Conservation (phyloP, 2,329 filamentous ascomycete genomes). For the Penicillium italicum region DNA sequence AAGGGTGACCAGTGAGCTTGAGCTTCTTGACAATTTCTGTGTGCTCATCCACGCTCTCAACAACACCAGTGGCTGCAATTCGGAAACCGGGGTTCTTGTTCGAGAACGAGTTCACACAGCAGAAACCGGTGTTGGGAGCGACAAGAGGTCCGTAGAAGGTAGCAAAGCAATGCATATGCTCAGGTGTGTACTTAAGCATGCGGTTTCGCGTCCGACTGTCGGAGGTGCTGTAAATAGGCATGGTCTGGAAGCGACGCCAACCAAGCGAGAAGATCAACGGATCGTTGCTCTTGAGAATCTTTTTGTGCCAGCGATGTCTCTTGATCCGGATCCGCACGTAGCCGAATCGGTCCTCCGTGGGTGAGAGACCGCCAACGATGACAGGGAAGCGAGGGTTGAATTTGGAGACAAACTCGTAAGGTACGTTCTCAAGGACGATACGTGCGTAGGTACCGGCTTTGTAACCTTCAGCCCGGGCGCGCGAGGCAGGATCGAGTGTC, state of each 20-base stretch:
- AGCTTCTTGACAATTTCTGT: constrained; percentile 99
- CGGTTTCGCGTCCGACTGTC: constrained; percentile 90
- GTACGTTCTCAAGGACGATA: constrained; percentile 82
- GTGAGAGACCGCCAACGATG: constrained; percentile 83
- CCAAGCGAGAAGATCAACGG: constrained; percentile 95
- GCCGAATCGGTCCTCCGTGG: constrained; percentile 93
- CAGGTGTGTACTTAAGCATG: constrained; percentile 98
- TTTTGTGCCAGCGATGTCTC: constrained; percentile 97
- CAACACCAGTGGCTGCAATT: constrained; percentile 88
- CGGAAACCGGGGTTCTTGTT: constrained; percentile 84
- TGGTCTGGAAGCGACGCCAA: constrained; percentile 89
- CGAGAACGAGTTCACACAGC: constrained; percentile 84
- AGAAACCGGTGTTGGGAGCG: constrained; percentile 93
- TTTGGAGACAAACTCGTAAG: constrained; percentile 79
- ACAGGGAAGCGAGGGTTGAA: constrained; percentile 82
- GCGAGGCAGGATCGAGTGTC: constrained; percentile 76
- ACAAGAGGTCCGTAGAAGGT: constrained; percentile 95
- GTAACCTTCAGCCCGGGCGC: constrained; percentile 81
- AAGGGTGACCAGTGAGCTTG: constrained; percentile 87
- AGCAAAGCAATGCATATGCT: constrained; percentile 98
- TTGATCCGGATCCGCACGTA: constrained; percentile 96
- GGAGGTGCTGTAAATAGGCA: constrained; percentile 91
- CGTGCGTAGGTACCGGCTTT: constrained; percentile 90
- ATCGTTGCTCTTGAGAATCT: constrained; percentile 97
- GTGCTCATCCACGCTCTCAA: constrained; percentile 89